Conservation (phyloP, 2,329 filamentous ascomycete species). For the Lasiodiplodia theobromae region DNA sequence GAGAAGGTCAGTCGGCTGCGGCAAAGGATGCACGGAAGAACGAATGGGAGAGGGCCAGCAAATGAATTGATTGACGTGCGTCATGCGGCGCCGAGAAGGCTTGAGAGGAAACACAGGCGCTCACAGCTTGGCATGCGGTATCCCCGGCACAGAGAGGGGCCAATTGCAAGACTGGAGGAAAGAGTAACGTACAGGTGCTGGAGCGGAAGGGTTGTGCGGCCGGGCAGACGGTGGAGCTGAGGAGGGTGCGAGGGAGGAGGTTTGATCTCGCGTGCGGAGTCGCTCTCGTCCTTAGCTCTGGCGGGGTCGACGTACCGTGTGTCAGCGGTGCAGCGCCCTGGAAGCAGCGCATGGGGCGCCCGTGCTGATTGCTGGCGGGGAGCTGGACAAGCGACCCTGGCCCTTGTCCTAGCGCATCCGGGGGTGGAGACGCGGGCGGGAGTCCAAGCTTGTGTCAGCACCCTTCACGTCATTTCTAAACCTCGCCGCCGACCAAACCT, state of each 20-base stretch:
- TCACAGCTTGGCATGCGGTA: slow-evolving; percentile 9
- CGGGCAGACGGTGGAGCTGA: not conserved
- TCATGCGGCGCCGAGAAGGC: slow-evolving; percentile 2
- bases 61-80: not conserved
- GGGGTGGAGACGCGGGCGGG: slow-evolving; percentile 24
- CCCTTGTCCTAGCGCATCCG: slow-evolving; percentile 11
- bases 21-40: too few species aligned
- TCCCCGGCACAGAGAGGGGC: not conserved
- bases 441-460: slow-evolving; percentile 16
- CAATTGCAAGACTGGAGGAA: not conserved
- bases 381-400: not conserved
- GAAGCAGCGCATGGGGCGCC: too few species aligned
- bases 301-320: not conserved
- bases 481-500: not conserved
- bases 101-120: not conserved
- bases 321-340: not conserved
- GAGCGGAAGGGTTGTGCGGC: not conserved
- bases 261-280: not conserved
- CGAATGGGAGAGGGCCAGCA: not conserved
- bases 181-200: not conserved
- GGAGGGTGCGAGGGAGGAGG: not conserved
- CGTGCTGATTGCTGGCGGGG: too few species aligned
- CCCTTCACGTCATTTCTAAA: slow-evolving; percentile 5
- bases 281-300: not conserved
- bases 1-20: not conserved